These are phyloP conservation scores for Poa pratensis DNA, from an alignment of 176 grass and related monocot genomes.

Conservation along the genomic window DNA sequence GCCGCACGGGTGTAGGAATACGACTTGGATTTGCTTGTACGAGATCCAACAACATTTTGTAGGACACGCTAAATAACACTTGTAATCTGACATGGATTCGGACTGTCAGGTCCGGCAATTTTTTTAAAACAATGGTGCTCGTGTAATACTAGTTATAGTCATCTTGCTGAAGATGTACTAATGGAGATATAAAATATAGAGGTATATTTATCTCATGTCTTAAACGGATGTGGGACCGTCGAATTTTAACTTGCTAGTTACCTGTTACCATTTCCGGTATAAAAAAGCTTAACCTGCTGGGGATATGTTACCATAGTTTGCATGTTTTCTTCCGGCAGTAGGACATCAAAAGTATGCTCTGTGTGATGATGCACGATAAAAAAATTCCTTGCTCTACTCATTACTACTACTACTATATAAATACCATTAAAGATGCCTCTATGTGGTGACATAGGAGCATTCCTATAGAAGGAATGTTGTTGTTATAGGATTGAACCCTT, in stretches of 20 bases:
- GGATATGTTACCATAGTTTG: neutral
- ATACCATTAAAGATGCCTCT: neutral
- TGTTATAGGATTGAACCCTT: slow-evolving; percentile 5
- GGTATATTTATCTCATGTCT: neutral
- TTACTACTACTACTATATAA: slow-evolving; percentile 18
- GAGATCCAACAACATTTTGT: neutral
- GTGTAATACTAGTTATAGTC: neutral
- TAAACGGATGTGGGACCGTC: neutral
- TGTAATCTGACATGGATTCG: neutral
- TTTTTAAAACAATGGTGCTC: too few relatives aligned
- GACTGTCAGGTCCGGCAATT: neutral
- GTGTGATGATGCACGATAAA: neutral
- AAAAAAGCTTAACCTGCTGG: neutral
- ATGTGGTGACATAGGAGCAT: neutral
- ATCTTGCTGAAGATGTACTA: neutral
- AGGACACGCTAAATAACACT: neutral
- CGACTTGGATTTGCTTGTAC: neutral
- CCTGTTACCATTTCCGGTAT: neutral
- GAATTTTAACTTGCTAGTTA: neutral
- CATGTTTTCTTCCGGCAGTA: slow-evolving; percentile 17
- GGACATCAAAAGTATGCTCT: slow-evolving; percentile 1
- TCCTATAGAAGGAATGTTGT: slow-evolving; percentile 2
- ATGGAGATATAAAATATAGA: neutral
- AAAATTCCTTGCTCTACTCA: neutral
- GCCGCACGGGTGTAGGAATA: neutral